phyloP scores from a whole-genome alignment of 2,329 filamentous ascomycete genomes.

The Botrytis aclada region DNA sequence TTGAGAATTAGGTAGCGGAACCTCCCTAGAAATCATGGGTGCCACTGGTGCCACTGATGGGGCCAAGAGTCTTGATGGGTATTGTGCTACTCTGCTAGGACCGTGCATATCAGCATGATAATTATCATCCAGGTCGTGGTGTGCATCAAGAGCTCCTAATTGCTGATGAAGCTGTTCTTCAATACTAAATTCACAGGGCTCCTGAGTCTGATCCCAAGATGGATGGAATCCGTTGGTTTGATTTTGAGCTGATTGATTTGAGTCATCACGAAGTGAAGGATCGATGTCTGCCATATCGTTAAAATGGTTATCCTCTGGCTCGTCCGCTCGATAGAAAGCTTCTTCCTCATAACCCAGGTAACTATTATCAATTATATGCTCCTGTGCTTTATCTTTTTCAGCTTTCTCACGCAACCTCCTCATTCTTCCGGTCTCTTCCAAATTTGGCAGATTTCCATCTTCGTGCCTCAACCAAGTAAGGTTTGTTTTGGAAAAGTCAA shows the following conservation, averaged over 20 bases:
- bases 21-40: slow-evolving; percentile 23
- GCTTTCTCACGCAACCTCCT: slow-evolving; percentile 37
- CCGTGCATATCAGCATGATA: slow-evolving; percentile 4
- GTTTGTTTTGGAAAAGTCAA: slow-evolving; percentile 90
- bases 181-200: background rate
- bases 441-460: slow-evolving; percentile 43
- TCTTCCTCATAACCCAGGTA: slow-evolving; percentile 25
- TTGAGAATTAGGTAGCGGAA: slow-evolving; percentile 30
- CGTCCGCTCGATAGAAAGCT: slow-evolving; percentile 19
- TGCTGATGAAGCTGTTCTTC: slow-evolving; percentile 9
- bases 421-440: slow-evolving; percentile 42
- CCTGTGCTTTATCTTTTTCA: slow-evolving; percentile 35
- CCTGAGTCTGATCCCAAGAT: background rate
- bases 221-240: background rate
- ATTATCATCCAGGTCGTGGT: slow-evolving; percentile 28
- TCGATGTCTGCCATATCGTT: slow-evolving; percentile 33
- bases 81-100: slow-evolving; percentile 21
- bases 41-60: slow-evolving; percentile 28
- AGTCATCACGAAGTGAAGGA: slow-evolving; percentile 29
- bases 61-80: slow-evolving; percentile 30
- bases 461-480: slow-evolving; percentile 71
- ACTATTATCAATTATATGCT: slow-evolving; percentile 28
- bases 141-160: slow-evolving; percentile 9
- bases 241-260: background rate
- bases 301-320: slow-evolving; percentile 21